Base-by-base conservation (phyloP, 306 rosid species). In the Abrus pulchellus region DNA sequence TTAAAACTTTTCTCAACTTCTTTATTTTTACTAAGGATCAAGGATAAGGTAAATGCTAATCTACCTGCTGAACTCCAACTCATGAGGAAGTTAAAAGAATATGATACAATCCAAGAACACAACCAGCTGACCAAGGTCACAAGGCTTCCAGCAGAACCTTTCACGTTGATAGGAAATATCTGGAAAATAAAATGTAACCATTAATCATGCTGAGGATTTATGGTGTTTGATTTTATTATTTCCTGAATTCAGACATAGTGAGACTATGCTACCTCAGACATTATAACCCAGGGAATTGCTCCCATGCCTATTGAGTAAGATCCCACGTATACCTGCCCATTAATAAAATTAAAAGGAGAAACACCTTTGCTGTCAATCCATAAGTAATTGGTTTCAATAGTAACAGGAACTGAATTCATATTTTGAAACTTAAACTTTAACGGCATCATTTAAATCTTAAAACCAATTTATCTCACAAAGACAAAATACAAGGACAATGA, bases 231-330 rank as follows among this genome's bases (percentile, higher is more conserved):
- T n/a, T 10, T 36, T 20, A 38, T 53, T 55, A 40, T 32, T 20
- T 48, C 33, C 38, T 2, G 53, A 44, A 13, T 43, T 54, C 7
- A 50, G 34, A 20, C 62, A 57, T 20, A 33, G 55, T 30, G 74
- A 47, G 72, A 63, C 0, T 32, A 74, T 55, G 55, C 41, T 54
- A 94, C 98, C 97, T 94, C 97, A 52, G 97, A 94, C 97, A 94
- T 92, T 84, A 94, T 88, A 74, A 92, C 91, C 97, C 98, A 94
- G 2, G 97, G 97, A 86, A 92, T 92, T 81, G 91, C 97, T 83
- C 94, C 97, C 88, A 94, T 94, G 68, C 98, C 94, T 52, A 92
- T 73, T 11, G 98, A 90, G 89, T 86, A 92, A 6, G 90, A 90
- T 82, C 97, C 97, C n/a, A 86, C 85, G 30, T 86, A 94, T 7